Conservation (phyloP, 2,329 filamentous ascomycete species). For the Gliomastix tumulicola region DNA sequence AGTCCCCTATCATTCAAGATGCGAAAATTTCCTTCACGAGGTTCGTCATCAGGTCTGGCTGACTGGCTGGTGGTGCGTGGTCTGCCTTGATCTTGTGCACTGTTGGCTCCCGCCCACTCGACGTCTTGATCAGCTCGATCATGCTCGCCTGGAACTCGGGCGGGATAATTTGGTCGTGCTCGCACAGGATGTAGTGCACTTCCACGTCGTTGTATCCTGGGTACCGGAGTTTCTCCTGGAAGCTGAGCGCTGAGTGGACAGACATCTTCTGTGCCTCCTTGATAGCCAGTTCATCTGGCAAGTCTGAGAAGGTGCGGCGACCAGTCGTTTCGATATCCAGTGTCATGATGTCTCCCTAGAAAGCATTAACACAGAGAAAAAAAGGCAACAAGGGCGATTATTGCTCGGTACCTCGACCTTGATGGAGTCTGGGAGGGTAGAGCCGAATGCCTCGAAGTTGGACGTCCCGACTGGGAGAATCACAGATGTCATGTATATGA, state of each 20-base stretch:
- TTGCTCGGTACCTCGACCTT: neutral
- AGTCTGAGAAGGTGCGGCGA: constrained; percentile 12
- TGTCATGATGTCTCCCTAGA: neutral
- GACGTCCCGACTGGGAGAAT: constrained; percentile 12
- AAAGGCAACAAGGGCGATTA: constrained; percentile 3
- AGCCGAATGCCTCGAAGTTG: neutral
- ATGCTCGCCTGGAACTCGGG: neutral
- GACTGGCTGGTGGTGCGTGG: neutral
- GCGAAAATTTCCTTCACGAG: neutral
- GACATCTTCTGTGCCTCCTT: constrained; percentile 2
- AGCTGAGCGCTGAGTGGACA: neutral
- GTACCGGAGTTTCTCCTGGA: neutral
- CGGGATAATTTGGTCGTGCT: neutral
- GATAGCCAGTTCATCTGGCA: constrained; percentile 14
- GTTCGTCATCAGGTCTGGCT: neutral
- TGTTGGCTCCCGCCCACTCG: neutral
- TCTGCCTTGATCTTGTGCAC: neutral
- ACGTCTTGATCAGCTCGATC: constrained; percentile 1
- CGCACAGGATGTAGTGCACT: constrained; percentile 1
- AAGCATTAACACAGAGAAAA: neutral
- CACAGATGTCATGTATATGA: constrained; percentile 19
- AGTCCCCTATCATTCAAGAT: no score
- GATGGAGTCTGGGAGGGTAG: neutral
- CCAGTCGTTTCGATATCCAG: constrained; percentile 7
- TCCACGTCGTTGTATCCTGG: neutral